Evolutionary conservation across 129 eudicot species (phyloP).

Genomic region (Apium graveolens): DNA sequence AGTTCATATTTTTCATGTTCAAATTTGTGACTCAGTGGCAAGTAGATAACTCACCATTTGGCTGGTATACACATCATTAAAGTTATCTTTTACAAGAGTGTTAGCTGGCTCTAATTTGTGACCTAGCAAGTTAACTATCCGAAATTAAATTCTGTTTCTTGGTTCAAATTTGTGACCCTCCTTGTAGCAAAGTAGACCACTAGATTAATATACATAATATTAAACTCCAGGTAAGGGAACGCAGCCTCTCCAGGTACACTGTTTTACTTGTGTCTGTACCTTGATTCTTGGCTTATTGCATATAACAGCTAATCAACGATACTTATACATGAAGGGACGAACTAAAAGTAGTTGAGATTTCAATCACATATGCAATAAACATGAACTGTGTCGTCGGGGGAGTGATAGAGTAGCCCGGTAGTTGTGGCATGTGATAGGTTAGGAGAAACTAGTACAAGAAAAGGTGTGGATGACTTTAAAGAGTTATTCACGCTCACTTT

Average conservation of each 20-base stretch:
- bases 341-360: neutral
- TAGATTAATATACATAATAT: no score
- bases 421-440: constrained; percentile 6
- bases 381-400: neutral
- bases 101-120: no score
- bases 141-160: no score
- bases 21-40: no score
- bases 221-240: no score
- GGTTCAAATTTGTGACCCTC: no score
- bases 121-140: no score
- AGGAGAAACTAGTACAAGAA: neutral
- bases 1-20: no score
- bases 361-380: neutral
- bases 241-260: neutral
- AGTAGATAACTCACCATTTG: no score
- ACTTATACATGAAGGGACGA: neutral
- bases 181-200: no score
- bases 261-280: neutral
- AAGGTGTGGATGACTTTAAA: neutral
- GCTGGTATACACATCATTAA: no score
- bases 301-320: neutral
- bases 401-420: neutral
- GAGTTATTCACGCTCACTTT: constrained; percentile 9
- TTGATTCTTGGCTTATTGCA: neutral
- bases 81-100: no score